phyloP scores from a whole-genome alignment of 805 yeast species.

The Kodamaea kaohsiungensis region DNA sequence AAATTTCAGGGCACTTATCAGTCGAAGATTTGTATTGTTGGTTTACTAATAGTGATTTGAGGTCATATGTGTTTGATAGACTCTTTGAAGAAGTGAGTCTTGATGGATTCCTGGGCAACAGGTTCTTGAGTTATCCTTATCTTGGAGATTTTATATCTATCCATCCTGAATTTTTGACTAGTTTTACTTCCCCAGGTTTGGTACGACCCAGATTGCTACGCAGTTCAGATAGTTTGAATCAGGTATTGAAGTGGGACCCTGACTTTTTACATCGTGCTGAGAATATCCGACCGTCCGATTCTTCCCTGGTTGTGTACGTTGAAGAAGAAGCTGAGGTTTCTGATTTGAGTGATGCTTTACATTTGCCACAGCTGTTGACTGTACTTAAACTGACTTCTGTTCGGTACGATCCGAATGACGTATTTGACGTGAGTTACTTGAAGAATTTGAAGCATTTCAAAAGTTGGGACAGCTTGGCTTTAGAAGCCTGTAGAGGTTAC shows the following conservation, averaged over 20 bases:
- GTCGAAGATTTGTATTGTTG: not conserved
- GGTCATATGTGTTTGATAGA: not conserved
- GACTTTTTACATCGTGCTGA: not conserved
- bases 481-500: not conserved
- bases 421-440: not conserved
- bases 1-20: not conserved
- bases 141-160: not conserved
- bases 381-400: not conserved
- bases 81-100: not conserved
- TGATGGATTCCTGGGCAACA: not conserved
- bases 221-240: not conserved
- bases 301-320: not conserved
- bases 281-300: not conserved
- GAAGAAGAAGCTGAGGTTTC: not conserved
- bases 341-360: not conserved
- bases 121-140: not conserved
- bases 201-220: constrained; percentile 1
- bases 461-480: not conserved
- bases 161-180: not conserved
- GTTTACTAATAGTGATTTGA: not conserved
- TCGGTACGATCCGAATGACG: not conserved
- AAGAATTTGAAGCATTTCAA: not conserved
- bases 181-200: not conserved
- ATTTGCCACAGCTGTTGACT: not conserved
- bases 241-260: constrained; percentile 1